Evolutionary conservation across 2,329 filamentous ascomycete species (phyloP).

Genomic region (Madurella fahalii): DNA sequence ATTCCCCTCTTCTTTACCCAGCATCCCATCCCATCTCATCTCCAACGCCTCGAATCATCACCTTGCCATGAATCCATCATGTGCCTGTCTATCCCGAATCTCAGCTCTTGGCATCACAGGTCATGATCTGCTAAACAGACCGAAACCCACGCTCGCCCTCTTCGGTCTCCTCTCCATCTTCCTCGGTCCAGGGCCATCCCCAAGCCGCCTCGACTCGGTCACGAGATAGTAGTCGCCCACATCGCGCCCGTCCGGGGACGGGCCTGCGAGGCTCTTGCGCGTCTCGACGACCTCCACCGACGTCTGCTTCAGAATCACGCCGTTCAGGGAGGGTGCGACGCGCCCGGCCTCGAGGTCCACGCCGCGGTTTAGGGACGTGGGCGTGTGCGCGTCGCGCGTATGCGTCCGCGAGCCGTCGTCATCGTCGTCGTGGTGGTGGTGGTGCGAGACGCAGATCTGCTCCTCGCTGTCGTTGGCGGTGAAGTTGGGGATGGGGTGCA

Average conservation of each 20-base stretch:
- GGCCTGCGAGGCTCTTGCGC: conserved; percentile 7
- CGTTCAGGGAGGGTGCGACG: neutral
- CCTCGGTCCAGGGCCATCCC: conserved; percentile 1
- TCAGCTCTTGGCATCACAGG: neutral
- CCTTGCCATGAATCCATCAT: neutral
- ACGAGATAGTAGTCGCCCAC: conserved; percentile 24
- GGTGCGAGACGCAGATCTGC: conserved; percentile 19
- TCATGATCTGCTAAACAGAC: neutral
- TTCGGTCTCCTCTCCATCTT: conserved; percentile 6
- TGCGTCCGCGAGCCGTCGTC: neutral
- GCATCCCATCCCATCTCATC: too few relatives aligned
- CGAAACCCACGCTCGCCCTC: conserved; percentile 6
- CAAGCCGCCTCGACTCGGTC: conserved; percentile 14
- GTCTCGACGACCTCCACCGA: conserved; percentile 21
- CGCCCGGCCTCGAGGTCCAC: conserved; percentile 8
- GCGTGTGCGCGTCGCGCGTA: neutral
- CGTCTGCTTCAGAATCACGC: conserved; percentile 22
- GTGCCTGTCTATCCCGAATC: neutral
- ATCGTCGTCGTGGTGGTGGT: too few relatives aligned
- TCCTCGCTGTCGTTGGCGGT: conserved; percentile 29
- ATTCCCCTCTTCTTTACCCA: too few relatives aligned
- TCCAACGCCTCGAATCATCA: too few relatives aligned
- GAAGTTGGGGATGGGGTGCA: conserved; percentile 28
- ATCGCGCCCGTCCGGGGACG: neutral
- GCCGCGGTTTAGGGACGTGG: neutral